Evolutionary conservation across 1,139 yeast genomes (phyloP), one percentile per base, ranked within the genome.

Genomic region (Yamadazyma sp.): DNA sequence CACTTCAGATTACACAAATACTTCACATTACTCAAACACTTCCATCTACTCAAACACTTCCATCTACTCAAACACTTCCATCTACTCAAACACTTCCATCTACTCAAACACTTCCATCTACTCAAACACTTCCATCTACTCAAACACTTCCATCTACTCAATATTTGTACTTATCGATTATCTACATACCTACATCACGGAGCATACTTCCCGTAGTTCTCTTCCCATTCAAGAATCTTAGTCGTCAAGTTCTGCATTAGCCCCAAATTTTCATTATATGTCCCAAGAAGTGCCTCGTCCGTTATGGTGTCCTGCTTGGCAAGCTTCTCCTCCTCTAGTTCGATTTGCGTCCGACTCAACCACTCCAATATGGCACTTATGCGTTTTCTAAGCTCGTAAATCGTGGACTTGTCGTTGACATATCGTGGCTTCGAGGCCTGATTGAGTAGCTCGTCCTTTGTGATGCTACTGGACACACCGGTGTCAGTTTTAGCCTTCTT

Each of bases 351-450:
- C 34, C 96, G 71, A 7, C 88, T 88, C 22, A 90, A 73, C 73
- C 90, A 92, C 62, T 92, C 97, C 52, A 90, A 67, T 14, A 92
- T 89, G 3, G 96, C 95, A 4, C 90, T 86, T 1, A 89, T 86
- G 41, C 98, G 73, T 54, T 88, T 82, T 39, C 90, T 78, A 81
- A 90, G 80, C 56, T 90, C 98, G 48, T 77, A 76, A 42, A 89
- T 63, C 2, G 89, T 75, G 2, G 87, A 77, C 39, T 86, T 76
- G 10, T 82, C 80, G 42, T 83, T 83, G 6, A 95, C 97, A 39
- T 80, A 70, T 38, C 96, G 75, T 11, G 97, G 96, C 50, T 80
- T 85, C 33, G 89, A 83, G 5, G 89, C 82, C 54, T 81, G 86
- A 45, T 73, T 79, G 15, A 80, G 47, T 48, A 67, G 50, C 52